These are phyloP conservation scores for Exserohilum turcica DNA, from an alignment of 2,329 filamentous ascomycete genomes.

Conservation along the genomic window DNA sequence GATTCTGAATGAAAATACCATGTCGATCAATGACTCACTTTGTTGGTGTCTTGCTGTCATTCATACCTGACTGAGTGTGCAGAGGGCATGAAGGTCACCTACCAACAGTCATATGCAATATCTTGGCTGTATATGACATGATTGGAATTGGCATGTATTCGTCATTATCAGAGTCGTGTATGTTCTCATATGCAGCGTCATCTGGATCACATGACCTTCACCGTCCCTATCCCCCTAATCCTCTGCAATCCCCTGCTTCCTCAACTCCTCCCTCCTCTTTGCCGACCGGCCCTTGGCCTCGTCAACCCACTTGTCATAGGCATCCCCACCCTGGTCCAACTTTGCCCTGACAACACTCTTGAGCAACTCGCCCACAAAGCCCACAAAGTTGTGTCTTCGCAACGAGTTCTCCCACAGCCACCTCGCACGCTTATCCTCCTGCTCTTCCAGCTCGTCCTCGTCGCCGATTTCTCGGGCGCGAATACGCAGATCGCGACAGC, in stretches of 20 bases:
- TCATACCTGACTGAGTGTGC: too few relatives aligned
- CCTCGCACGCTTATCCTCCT: constrained; percentile 80
- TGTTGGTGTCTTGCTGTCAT: neutral
- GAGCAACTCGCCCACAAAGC: constrained; percentile 87
- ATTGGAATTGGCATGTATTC: neutral
- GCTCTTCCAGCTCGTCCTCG: constrained; percentile 73
- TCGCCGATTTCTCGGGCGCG: constrained; percentile 83
- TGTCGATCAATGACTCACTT: neutral
- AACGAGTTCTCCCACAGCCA: constrained; percentile 97
- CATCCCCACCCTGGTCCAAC: constrained; percentile 66
- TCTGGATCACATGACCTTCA: neutral
- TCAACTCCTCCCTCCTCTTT: constrained; percentile 54
- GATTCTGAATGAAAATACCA: neutral
- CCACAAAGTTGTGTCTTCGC: constrained; percentile 92
- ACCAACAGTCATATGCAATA: too few relatives aligned
- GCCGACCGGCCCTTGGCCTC: constrained; percentile 66
- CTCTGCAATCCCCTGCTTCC: constrained; percentile 42
- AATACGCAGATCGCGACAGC: constrained; percentile 81
- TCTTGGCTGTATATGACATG: neutral
- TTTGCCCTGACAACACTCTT: constrained; percentile 83
- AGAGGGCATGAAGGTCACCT: too few relatives aligned
- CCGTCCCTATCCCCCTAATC: constrained; percentile 15
- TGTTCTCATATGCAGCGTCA: neutral
- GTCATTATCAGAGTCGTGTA: neutral
- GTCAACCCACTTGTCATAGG: constrained; percentile 74